Percentiles rank a stretch among this genome's conserved stretches.
phyloP scores from a whole-genome alignment of 164 flowering plant genomes.

The Echeveria elegans region DNA sequence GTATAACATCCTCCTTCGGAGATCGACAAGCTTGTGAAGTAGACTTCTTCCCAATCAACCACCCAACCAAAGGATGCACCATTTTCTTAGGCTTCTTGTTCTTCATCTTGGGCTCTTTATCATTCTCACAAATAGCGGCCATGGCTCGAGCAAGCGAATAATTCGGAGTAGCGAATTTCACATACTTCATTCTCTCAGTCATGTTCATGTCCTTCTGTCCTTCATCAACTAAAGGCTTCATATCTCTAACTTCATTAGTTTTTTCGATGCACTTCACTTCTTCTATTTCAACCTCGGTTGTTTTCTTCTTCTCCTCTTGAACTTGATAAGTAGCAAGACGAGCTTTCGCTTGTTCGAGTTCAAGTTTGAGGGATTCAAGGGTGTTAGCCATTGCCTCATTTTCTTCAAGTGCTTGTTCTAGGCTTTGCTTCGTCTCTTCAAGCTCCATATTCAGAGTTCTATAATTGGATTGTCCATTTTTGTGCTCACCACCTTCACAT shows the following conservation, averaged over 20 bases:
- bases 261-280: slow-evolving; percentile 47
- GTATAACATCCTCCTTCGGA: neutral
- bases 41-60: slow-evolving; percentile 1
- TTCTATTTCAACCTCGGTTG: slow-evolving; percentile 30
- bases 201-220: neutral
- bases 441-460: slow-evolving; percentile 46
- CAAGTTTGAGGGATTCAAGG: slow-evolving; percentile 47
- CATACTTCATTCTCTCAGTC: slow-evolving; percentile 51
- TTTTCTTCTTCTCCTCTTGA: slow-evolving; percentile 22
- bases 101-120: slow-evolving; percentile 22
- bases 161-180: slow-evolving; percentile 40
- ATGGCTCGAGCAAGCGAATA: slow-evolving; percentile 18
- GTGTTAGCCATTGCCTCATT: slow-evolving; percentile 37
- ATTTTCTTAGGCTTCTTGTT: neutral
- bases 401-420: slow-evolving; percentile 58
- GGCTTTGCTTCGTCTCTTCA: slow-evolving; percentile 69
- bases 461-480: slow-evolving; percentile 19
- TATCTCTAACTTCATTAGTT: slow-evolving; percentile 16
- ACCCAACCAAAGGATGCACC: neutral
- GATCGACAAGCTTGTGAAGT: neutral
- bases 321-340: slow-evolving; percentile 51
- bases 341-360: slow-evolving; percentile 60
- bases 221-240: slow-evolving; percentile 3
- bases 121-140: slow-evolving; percentile 14
- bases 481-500: slow-evolving; percentile 16